Percentiles rank a stretch among this genome's conserved stretches.
phyloP scores from a whole-genome alignment of 495 filamentous ascomycete species.

The Lichina pygmaea region DNA sequence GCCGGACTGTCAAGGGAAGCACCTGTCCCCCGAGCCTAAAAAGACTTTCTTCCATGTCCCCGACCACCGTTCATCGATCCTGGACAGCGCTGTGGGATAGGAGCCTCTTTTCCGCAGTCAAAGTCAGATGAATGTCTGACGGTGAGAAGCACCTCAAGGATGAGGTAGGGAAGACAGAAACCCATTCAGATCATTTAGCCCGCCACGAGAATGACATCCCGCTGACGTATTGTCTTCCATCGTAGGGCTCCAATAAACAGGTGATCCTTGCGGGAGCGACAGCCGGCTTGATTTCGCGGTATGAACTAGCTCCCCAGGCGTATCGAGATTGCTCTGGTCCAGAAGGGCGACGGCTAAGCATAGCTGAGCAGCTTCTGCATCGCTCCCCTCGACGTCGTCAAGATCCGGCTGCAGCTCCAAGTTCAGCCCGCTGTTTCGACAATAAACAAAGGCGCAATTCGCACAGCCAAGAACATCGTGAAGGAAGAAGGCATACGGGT shows the following conservation, averaged over 20 bases:
- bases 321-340: not conserved
- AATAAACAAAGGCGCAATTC: slow-evolving; percentile 43
- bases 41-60: no score
- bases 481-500: slow-evolving; percentile 50
- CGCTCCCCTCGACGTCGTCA: slow-evolving; percentile 82
- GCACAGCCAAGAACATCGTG: slow-evolving; percentile 51
- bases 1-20: no score
- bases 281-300: slow-evolving; percentile 74
- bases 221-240: not conserved
- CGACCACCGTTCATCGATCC: no score
- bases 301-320: not conserved
- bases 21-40: no score
- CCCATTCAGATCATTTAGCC: no score
- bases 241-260: slow-evolving; percentile 53
- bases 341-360: no score
- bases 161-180: slow-evolving; percentile 28
- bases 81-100: no score
- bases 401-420: slow-evolving; percentile 87
- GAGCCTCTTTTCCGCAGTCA: not conserved
- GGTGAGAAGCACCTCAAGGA: slow-evolving; percentile 57
- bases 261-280: slow-evolving; percentile 63
- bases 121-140: slow-evolving; percentile 40
- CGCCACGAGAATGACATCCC: no score
- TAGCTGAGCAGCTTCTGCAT: slow-evolving; percentile 40
- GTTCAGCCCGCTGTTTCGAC: slow-evolving; percentile 47